Base-by-base conservation (phyloP, 305 asterid genomes). In the Rubia tinctorum region DNA sequence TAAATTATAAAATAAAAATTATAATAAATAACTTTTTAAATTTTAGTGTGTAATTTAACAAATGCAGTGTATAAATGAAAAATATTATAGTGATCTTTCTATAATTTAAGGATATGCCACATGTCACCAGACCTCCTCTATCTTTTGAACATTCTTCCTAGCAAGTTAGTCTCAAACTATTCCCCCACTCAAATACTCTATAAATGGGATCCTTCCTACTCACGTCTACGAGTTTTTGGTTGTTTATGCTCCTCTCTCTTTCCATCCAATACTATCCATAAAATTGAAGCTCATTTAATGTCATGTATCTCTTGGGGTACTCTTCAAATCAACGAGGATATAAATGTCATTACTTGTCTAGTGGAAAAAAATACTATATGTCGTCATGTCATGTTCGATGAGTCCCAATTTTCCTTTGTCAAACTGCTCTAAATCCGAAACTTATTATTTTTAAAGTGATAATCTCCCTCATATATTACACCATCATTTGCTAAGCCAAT, bases 141-240 rank as follows among this genome's bases (percentile, higher is more conserved):
- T 23, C 62, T 70, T 22, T 14, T 58, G 7, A 76, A 76, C 63
- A 30, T 69, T 25, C 23, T 62, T 6, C 71, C 66, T 2, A 11
- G 17, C 10, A 61, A 39, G 9, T 4, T 5, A 1, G 71, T 78
- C 2, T 12, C 17, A 1, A 25, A 56, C 45, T 13, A 42, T 1
- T 51, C 69, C 67, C 78, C 17, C 0, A 17, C 34, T 25, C 18
- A 72, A 27, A 42, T 67, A 11, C 8, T 58, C 6, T 72, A 71
- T 44, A 39, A 34, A 8, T 8, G 37, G 10, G 0, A 11, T 25
- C 66, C 73, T 14, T 12, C 18, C 44, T 70, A 71, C 40, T 0
- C 45, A 23, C 58, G n/a, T 58, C 23, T 72, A 58, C 8, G 23
- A 34, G 59, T 60, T 42, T 72, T 72, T 34, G 15, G 55, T 34